Percentiles rank a stretch among this genome's conserved stretches.
phyloP scores from a whole-genome alignment of 768 basidiomycete species.

The Hemileccinum rubropunctum region DNA sequence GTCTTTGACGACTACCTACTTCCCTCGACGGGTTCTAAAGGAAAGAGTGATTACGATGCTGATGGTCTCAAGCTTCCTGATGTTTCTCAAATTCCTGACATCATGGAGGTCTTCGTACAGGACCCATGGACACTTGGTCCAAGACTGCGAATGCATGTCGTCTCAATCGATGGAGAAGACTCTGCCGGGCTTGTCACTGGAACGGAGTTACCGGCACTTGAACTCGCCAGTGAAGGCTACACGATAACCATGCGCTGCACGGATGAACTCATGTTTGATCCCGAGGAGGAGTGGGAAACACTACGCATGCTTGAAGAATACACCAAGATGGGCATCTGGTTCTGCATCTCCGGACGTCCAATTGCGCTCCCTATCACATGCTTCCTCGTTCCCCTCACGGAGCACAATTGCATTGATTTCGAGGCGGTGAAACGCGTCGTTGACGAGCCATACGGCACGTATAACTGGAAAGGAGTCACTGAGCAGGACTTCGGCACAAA shows the following conservation, averaged over 20 bases:
- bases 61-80: constrained; percentile 47
- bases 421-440: constrained; percentile 50
- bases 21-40: constrained; percentile 56
- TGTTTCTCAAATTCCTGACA: constrained; percentile 45
- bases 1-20: constrained; percentile 83
- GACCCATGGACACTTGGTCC: constrained; percentile 65
- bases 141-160: constrained; percentile 60
- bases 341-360: constrained; percentile 59
- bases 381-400: constrained; percentile 65
- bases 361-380: constrained; percentile 50
- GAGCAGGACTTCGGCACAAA: constrained; percentile 48
- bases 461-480: constrained; percentile 54
- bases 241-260: constrained; percentile 40
- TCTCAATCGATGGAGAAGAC: constrained; percentile 48
- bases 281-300: constrained; percentile 44
- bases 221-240: constrained; percentile 38
- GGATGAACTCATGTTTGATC: constrained; percentile 47
- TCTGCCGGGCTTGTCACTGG: constrained; percentile 69
- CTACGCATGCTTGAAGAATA: constrained; percentile 60
- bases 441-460: constrained; percentile 45
- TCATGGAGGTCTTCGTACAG: constrained; percentile 57
- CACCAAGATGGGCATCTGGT: constrained; percentile 60
- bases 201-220: constrained; percentile 47
- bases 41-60: constrained; percentile 49
- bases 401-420: constrained; percentile 53